These are phyloP conservation scores for Vishniacozyma victoriae DNA, from an alignment of 768 basidiomycete genomes.

Conservation along the genomic window DNA sequence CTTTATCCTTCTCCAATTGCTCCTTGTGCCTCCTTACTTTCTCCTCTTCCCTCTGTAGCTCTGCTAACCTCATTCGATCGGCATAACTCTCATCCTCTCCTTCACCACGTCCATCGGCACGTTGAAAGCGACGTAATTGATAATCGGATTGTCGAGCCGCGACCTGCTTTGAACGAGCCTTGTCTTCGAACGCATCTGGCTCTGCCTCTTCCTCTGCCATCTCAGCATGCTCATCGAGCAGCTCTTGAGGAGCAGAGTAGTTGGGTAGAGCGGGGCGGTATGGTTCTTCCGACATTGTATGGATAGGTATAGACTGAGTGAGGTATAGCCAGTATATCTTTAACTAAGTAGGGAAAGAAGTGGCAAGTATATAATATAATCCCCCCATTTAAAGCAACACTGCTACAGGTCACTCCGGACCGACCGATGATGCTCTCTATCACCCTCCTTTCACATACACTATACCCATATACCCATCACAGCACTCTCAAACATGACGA, in stretches of 20 bases:
- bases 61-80: slow-evolving; percentile 86
- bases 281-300: slow-evolving; percentile 15
- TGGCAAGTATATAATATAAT: too few species aligned
- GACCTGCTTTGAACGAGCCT: slow-evolving; percentile 86
- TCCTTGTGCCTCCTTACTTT: slow-evolving; percentile 77
- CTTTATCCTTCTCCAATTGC: slow-evolving; percentile 71
- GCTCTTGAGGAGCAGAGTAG: slow-evolving; percentile 86
- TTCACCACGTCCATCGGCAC: slow-evolving; percentile 60
- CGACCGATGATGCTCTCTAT: too few species aligned
- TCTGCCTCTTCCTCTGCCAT: slow-evolving; percentile 89
- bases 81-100: slow-evolving; percentile 79
- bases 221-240: slow-evolving; percentile 87
- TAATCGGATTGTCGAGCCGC: slow-evolving; percentile 90
- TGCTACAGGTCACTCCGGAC: slow-evolving; percentile 1
- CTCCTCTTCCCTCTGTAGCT: slow-evolving; percentile 87
- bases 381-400: too few species aligned
- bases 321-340: too few species aligned
- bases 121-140: slow-evolving; percentile 81
- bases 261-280: slow-evolving; percentile 60
- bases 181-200: slow-evolving; percentile 61
- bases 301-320: too few species aligned
- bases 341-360: too few species aligned
- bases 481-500: too few species aligned
- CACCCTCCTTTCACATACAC: too few species aligned
- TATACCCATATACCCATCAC: too few species aligned